These are phyloP conservation scores for Achaetomium macrosporum DNA, from an alignment of 2,329 filamentous ascomycete genomes.

Conservation along the genomic window DNA sequence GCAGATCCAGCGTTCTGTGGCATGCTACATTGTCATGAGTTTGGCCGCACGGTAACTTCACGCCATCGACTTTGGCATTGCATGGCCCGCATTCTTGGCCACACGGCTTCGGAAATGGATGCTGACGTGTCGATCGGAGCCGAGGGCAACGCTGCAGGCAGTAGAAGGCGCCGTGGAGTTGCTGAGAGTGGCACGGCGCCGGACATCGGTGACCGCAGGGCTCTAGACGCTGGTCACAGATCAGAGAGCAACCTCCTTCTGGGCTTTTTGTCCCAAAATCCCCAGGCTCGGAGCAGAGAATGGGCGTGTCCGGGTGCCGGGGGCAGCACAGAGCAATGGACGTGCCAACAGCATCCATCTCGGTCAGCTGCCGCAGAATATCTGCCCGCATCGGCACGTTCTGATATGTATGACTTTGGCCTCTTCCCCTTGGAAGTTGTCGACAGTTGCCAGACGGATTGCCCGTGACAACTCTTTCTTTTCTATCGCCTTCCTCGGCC, in stretches of 20 bases:
- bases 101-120: slow-evolving; percentile 39
- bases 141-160: slow-evolving; percentile 42
- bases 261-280: slow-evolving; percentile 53
- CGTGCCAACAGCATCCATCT: slow-evolving; percentile 41
- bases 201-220: slow-evolving; percentile 44
- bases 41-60: slow-evolving; percentile 40
- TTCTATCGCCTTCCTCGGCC: not conserved
- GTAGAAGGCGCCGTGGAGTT: slow-evolving; percentile 40
- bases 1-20: slow-evolving; percentile 35
- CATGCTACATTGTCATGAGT: slow-evolving; percentile 5
- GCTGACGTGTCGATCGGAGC: slow-evolving; percentile 37
- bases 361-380: slow-evolving; percentile 48
- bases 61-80: slow-evolving; percentile 27
- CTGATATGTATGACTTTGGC: slow-evolving; percentile 60
- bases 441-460: slow-evolving; percentile 58
- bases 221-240: slow-evolving; percentile 43
- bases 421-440: slow-evolving; percentile 76
- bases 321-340: slow-evolving; percentile 52
- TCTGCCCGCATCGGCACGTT: slow-evolving; percentile 58
- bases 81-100: slow-evolving; percentile 40
- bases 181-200: slow-evolving; percentile 42
- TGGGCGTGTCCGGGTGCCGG: slow-evolving; percentile 49
- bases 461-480: slow-evolving; percentile 43
- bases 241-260: slow-evolving; percentile 54
- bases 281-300: slow-evolving; percentile 47